Conservation (phyloP, 306 rosid genomes). For the Cucurbita moschata region DNA sequence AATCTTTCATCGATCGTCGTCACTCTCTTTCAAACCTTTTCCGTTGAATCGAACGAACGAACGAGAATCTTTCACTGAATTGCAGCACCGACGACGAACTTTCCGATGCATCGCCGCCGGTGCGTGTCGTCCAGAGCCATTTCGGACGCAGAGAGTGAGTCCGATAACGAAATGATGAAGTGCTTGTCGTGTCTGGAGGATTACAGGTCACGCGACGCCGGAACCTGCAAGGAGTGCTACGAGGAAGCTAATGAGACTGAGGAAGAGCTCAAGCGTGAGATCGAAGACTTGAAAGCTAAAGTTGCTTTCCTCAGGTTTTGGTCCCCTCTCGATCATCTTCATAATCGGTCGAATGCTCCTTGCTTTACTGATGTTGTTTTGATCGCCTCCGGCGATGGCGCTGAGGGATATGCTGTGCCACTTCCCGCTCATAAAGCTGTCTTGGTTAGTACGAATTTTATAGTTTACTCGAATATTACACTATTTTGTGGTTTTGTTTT, state of each 20-base stretch:
- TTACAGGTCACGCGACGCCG: conserved; percentile 25
- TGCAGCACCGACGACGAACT: background rate
- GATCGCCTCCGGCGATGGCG: conserved; percentile 24
- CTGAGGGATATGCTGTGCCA: conserved; percentile 12
- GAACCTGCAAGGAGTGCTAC: conserved; percentile 76
- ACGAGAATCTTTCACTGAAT: background rate
- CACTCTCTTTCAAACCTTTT: background rate
- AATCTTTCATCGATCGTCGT: background rate
- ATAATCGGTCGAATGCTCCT: conserved; percentile 4
- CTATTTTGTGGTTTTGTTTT: background rate
- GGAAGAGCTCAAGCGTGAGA: conserved; percentile 65
- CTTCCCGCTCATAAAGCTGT: conserved; percentile 72
- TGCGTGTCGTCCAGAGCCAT: background rate
- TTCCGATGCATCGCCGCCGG: conserved; percentile 17
- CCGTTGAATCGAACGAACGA: background rate
- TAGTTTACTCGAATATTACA: background rate
- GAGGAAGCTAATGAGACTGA: conserved; percentile 66
- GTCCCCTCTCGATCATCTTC: conserved; percentile 23
- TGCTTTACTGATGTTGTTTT: conserved; percentile 41
- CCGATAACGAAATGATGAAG: conserved; percentile 16
- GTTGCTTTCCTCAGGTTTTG: conserved; percentile 43
- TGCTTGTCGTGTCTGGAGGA: conserved; percentile 38
- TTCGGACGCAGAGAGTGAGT: conserved; percentile 1
- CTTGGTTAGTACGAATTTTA: conserved; percentile 35
- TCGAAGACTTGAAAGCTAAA: conserved; percentile 56